A percentile compares a stretch with the other conserved stretches of the same genome.
Conservation (phyloP, 148 eudicot genomes). For the Pouteria glomerata region DNA sequence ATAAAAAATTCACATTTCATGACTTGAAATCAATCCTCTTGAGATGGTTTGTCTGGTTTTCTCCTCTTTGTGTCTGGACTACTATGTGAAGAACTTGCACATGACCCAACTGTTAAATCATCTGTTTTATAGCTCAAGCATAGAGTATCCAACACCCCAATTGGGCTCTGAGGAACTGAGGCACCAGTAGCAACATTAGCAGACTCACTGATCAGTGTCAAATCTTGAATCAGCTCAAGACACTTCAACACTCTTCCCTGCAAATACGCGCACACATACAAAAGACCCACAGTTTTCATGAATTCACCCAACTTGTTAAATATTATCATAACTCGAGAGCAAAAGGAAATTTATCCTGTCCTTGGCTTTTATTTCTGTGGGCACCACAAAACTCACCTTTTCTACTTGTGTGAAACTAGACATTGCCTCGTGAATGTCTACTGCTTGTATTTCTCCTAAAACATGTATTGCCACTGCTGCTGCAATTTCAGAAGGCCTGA, state of each 20-base stretch:
- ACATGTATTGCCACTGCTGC: conserved; percentile 60
- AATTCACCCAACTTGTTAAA: neutral
- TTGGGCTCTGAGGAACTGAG: conserved; percentile 46
- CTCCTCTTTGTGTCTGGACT: conserved; percentile 44
- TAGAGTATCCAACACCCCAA: conserved; percentile 59
- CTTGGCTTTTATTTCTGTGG: conserved; percentile 3
- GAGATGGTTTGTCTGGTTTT: conserved; percentile 20
- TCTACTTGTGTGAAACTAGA: conserved; percentile 38
- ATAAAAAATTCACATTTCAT: conserved; percentile 24
- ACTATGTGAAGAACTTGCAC: conserved; percentile 27
- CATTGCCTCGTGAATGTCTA: conserved; percentile 38
- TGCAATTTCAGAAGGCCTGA: conserved; percentile 69
- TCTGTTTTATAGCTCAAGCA: conserved; percentile 54
- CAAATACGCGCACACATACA: conserved; percentile 13
- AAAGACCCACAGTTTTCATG: neutral
- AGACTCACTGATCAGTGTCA: conserved; percentile 20
- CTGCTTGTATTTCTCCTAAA: conserved; percentile 36
- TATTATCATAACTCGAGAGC: neutral
- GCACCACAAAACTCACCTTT: conserved; percentile 39
- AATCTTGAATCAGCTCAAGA: conserved; percentile 42
- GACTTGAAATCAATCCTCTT: conserved; percentile 6
- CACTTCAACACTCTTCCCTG: conserved; percentile 62
- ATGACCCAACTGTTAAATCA: conserved; percentile 29
- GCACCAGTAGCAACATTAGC: conserved; percentile 7
- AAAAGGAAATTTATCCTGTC: conserved; percentile 8